phyloP scores from a whole-genome alignment of 345 rosid species.

The Populus ilicifolia region DNA sequence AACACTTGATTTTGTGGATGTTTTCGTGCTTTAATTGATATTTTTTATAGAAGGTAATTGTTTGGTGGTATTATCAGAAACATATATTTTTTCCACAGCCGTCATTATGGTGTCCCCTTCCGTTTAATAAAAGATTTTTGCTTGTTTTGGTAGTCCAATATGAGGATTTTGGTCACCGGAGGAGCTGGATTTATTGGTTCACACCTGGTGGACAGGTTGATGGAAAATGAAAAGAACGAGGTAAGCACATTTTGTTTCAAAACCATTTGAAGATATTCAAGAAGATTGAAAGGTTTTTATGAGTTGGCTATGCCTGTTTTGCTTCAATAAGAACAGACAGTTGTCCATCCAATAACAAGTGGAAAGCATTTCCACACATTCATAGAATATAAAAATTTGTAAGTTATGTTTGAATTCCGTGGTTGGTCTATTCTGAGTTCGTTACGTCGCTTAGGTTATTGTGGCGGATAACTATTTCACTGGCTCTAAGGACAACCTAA shows the following conservation, averaged over 20 bases:
- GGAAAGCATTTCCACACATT: neutral
- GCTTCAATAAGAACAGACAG: neutral
- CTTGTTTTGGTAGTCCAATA: slow-evolving; percentile 23
- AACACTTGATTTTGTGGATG: neutral
- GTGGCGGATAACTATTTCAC: slow-evolving; percentile 91
- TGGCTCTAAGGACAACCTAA: slow-evolving; percentile 86
- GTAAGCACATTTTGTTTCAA: slow-evolving; percentile 20
- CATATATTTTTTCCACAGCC: neutral
- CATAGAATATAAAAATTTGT: neutral
- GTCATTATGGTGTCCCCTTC: neutral
- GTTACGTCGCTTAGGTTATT: slow-evolving; percentile 43
- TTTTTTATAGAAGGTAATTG: neutral
- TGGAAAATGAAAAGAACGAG: slow-evolving; percentile 49
- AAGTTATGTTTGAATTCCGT: neutral
- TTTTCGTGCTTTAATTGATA: neutral
- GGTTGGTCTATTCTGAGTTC: neutral
- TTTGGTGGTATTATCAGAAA: neutral
- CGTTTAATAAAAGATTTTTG: neutral
- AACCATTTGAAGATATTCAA: neutral
- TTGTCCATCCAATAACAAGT: neutral
- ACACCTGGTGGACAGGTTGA: slow-evolving; percentile 32
- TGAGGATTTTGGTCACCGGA: slow-evolving; percentile 38
- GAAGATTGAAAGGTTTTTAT: neutral
- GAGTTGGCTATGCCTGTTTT: too few species aligned
- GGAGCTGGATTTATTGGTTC: slow-evolving; percentile 42